Evolutionary conservation across 306 rosid species (phyloP).

Genomic region (Lupinus albus): DNA sequence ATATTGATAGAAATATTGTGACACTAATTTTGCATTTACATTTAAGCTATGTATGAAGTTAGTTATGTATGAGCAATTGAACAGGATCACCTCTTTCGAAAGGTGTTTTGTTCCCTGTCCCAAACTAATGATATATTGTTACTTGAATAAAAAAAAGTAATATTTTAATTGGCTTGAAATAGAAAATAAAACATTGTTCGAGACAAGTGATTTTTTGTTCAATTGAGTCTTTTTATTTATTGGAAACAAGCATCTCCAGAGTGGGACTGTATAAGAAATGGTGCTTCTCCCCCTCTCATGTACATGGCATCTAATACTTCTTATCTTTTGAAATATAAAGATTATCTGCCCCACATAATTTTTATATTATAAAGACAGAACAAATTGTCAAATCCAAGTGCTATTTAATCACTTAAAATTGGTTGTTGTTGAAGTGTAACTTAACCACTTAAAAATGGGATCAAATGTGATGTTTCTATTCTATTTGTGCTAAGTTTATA

Average conservation of each 20-base stretch:
- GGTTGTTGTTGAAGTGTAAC: too few relatives aligned
- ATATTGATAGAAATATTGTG: slow-evolving; percentile 33
- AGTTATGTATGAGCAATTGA: slow-evolving; percentile 24
- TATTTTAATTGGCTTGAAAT: too few relatives aligned
- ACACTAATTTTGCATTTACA: slow-evolving; percentile 54
- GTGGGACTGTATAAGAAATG: slow-evolving; percentile 43
- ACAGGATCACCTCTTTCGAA: too few relatives aligned
- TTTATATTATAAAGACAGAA: slow-evolving; percentile 45
- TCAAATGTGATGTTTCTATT: too few relatives aligned
- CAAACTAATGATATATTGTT: too few relatives aligned
- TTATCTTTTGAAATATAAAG: slow-evolving; percentile 23
- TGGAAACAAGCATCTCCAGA: slow-evolving; percentile 45
- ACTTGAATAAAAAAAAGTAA: too few relatives aligned
- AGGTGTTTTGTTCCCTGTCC: too few relatives aligned
- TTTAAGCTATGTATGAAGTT: slow-evolving; percentile 3
- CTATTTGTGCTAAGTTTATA: too few relatives aligned
- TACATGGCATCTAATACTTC: slow-evolving; percentile 59
- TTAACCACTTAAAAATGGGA: too few relatives aligned
- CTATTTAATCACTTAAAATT: slow-evolving; percentile 34
- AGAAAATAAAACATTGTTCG: too few relatives aligned
- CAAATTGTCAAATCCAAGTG: slow-evolving; percentile 54
- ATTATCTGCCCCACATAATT: slow-evolving; percentile 2
- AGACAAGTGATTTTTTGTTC: too few relatives aligned
- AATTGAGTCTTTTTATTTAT: slow-evolving; percentile 28
- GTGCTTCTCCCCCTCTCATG: slow-evolving; percentile 36